Evolutionary conservation across 768 basidiomycete genomes (phyloP).

Genomic region (Xerocomus brunneocitrinus): DNA sequence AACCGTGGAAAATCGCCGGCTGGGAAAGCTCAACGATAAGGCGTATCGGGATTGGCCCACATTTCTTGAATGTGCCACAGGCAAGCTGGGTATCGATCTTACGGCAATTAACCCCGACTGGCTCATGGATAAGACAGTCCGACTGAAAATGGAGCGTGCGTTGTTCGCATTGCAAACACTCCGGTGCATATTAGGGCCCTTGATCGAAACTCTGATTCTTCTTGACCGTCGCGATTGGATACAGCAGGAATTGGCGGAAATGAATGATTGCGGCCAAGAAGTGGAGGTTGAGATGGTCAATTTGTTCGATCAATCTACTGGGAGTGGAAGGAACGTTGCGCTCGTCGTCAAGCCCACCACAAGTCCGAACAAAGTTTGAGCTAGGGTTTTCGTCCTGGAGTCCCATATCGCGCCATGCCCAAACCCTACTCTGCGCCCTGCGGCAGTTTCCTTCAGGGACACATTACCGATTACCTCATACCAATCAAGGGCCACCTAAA

Average conservation of each 20-base stretch:
- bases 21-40: conserved; percentile 49
- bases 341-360: conserved; percentile 44
- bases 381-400: background rate
- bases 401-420: background rate
- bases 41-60: conserved; percentile 48
- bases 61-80: conserved; percentile 38
- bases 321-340: conserved; percentile 70
- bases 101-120: conserved; percentile 15
- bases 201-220: conserved; percentile 62
- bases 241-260: conserved; percentile 33
- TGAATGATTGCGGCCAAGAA: conserved; percentile 13
- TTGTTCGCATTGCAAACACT: conserved; percentile 61
- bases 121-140: conserved; percentile 18
- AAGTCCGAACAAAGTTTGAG: conserved; percentile 3
- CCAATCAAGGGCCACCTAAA: conserved; percentile 40
- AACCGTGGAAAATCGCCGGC: conserved; percentile 38
- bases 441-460: conserved; percentile 3
- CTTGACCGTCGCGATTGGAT: conserved; percentile 62
- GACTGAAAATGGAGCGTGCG: conserved; percentile 34
- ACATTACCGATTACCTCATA: conserved; percentile 9
- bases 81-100: conserved; percentile 24
- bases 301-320: conserved; percentile 67
- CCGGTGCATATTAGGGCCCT: conserved; percentile 64
- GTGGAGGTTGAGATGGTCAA: conserved; percentile 50
- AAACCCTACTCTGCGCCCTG: conserved; percentile 7